Conservation (phyloP, 495 filamentous ascomycete species). For the Lichina pygmaea region DNA sequence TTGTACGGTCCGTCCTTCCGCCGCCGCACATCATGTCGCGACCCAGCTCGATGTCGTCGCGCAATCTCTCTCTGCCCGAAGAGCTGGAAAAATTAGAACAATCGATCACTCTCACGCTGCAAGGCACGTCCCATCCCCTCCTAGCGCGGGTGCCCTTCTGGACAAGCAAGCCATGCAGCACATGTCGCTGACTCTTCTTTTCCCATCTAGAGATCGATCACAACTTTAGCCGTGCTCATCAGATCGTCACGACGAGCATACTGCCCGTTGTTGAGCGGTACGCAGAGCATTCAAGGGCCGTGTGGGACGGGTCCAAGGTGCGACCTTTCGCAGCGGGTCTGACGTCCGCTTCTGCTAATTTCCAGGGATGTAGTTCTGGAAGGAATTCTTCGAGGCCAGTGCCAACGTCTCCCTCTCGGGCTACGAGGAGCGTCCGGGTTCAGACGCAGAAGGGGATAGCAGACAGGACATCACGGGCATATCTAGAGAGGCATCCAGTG, state of each 20-base stretch:
- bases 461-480: slow-evolving; percentile 11
- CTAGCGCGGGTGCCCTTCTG: not conserved
- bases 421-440: slow-evolving; percentile 53
- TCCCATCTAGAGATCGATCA: slow-evolving; percentile 61
- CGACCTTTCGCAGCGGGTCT: not conserved
- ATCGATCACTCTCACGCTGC: slow-evolving; percentile 82
- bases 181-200: not conserved
- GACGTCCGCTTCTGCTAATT: not conserved
- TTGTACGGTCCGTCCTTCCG: too few species aligned
- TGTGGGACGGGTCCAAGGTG: slow-evolving; percentile 94
- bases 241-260: slow-evolving; percentile 84
- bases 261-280: slow-evolving; percentile 91
- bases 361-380: slow-evolving; percentile 55
- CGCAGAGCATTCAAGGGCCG: slow-evolving; percentile 70
- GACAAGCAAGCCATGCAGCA: slow-evolving; percentile 5
- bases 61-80: slow-evolving; percentile 62
- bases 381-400: slow-evolving; percentile 95
- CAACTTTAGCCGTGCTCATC: slow-evolving; percentile 91
- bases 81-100: slow-evolving; percentile 93
- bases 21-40: slow-evolving; percentile 17
- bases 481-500: slow-evolving; percentile 12
- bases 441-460: slow-evolving; percentile 22
- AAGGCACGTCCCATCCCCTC: slow-evolving; percentile 27
- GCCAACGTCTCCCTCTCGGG: slow-evolving; percentile 94
- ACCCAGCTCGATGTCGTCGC: slow-evolving; percentile 22